Evolutionary conservation across 768 basidiomycete genomes (phyloP), one percentile per base, ranked within the genome.

Genomic region (Cystobasidium onofrii): DNA sequence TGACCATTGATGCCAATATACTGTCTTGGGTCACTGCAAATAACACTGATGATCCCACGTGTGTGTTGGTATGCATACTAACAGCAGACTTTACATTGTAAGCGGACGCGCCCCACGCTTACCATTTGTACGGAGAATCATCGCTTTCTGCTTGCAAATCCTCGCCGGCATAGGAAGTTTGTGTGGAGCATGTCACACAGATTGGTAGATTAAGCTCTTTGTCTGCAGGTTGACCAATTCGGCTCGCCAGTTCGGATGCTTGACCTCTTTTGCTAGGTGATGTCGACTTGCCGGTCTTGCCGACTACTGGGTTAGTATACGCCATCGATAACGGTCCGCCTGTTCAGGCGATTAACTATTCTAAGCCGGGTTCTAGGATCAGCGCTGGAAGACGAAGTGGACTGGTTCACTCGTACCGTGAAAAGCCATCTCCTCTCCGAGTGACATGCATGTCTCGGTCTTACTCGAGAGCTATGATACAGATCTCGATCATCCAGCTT

Each of bases 1-100:
- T 74, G 73, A n/a, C 73, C 73, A 18, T 67, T 25, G 10, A 69
- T 20, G 25, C 73, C 73, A 39, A 74, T 74, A 44, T 52, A 74
- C 43, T 74, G 73, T 23, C 73, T 10, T 27, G 73, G 73, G 34
- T 74, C 73, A 12, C 25, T 27, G 39, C 73, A 74, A 6, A 74
- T 74, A 9, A 36, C 34, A 61, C 57, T 60, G 57, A n/a, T 60
- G 27, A 60, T n/a, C n/a, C n/a, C n/a, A n/a, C n/a, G n/a, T n/a
- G n/a, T n/a, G n/a, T n/a, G n/a, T n/a, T n/a, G n/a, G n/a, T n/a
- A n/a, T n/a, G n/a, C n/a, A n/a, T n/a, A n/a, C n/a, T n/a, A n/a
- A n/a, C n/a, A n/a, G n/a, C n/a, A n/a, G n/a, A n/a, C n/a, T n/a
- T n/a, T n/a, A n/a, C n/a, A n/a, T n/a, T n/a, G n/a, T n/a, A n/a